Conservation (phyloP, 2,329 filamentous ascomycete genomes). For the Fusarium pininemorale region DNA sequence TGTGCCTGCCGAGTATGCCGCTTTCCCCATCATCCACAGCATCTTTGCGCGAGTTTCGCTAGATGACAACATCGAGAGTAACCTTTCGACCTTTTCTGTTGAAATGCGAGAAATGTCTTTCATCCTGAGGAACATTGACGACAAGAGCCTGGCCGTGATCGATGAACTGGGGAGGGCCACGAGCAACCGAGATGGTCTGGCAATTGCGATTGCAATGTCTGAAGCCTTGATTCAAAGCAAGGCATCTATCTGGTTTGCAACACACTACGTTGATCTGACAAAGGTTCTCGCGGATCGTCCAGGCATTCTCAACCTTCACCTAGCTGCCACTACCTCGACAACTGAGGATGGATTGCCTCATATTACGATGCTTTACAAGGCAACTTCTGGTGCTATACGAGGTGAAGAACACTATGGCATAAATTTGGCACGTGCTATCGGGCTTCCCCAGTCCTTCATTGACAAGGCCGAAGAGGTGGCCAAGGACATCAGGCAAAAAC, state of each 20-base stretch:
- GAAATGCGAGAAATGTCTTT: constrained; percentile 98
- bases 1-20: constrained; percentile 85
- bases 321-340: constrained; percentile 72
- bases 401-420: constrained; percentile 81
- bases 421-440: constrained; percentile 78
- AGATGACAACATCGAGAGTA: constrained; percentile 88
- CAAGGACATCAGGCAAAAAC: constrained; percentile 65
- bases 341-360: constrained; percentile 61
- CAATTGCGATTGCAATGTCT: constrained; percentile 89
- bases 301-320: constrained; percentile 84
- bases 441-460: constrained; percentile 74
- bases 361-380: constrained; percentile 89
- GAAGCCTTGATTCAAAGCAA: constrained; percentile 85
- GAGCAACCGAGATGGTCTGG: constrained; percentile 85
- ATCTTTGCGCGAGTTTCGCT: constrained; percentile 89
- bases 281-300: constrained; percentile 76
- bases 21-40: constrained; percentile 81
- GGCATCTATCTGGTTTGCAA: constrained; percentile 90
- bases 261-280: constrained; percentile 88
- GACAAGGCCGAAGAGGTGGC: constrained; percentile 74
- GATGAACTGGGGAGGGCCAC: constrained; percentile 94
- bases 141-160: constrained; percentile 80
- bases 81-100: constrained; percentile 90
- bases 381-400: constrained; percentile 74
- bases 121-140: constrained; percentile 84